A percentile compares a stretch with the other conserved stretches of the same genome.
Evolutionary conservation across 2,329 filamentous ascomycete genomes (phyloP).

Genomic region (Ceratocystis lukuohia): DNA sequence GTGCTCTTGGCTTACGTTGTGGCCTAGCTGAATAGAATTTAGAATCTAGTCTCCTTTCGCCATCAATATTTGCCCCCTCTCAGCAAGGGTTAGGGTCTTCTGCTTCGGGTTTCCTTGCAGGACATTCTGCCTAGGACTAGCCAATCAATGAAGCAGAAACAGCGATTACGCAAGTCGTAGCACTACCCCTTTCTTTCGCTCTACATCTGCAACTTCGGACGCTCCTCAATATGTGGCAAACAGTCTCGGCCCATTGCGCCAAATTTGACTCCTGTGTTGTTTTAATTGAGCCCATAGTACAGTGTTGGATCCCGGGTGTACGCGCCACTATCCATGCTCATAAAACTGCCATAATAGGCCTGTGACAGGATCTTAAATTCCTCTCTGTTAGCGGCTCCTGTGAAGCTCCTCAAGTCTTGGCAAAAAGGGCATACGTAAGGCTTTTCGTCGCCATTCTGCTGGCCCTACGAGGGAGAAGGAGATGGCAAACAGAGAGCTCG

Average conservation of each 20-base stretch:
- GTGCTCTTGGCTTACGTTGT: neutral
- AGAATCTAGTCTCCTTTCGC: no score
- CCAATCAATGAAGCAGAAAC: neutral
- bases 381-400: neutral
- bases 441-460: neutral
- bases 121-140: neutral
- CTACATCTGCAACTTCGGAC: no score
- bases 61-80: no score
- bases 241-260: no score
- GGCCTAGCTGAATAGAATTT: no score
- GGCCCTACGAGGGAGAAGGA: neutral
- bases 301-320: no score
- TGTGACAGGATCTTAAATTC: neutral
- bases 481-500: neutral
- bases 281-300: no score
- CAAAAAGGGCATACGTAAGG: slow-evolving; percentile 3
- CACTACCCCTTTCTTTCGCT: neutral
- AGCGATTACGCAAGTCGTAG: neutral
- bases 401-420: neutral
- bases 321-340: neutral
- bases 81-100: neutral
- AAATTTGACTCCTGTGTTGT: no score
- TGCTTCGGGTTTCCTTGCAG: neutral
- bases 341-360: neutral
- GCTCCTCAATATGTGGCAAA: no score